phyloP scores from a whole-genome alignment of 768 basidiomycete genomes.

The Gymnopilus dilepis region DNA sequence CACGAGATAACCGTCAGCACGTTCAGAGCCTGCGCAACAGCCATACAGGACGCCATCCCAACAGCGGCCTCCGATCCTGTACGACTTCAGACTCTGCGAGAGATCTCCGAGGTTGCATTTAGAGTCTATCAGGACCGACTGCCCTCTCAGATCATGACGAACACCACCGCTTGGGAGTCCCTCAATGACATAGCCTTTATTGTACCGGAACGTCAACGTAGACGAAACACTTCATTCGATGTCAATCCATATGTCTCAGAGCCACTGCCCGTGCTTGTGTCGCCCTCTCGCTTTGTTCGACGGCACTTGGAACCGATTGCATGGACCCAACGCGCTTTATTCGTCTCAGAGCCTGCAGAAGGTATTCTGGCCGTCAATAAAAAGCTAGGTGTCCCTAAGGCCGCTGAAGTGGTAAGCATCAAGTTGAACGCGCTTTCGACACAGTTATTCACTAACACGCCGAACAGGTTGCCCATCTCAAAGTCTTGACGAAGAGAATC shows the following conservation, averaged over 20 bases:
- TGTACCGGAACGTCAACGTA: slow-evolving; percentile 29
- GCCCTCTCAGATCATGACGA: slow-evolving; percentile 14
- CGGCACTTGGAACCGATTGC: slow-evolving; percentile 25
- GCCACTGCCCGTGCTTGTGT: slow-evolving; percentile 13
- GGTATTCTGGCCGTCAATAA: slow-evolving; percentile 20
- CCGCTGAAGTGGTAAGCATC: slow-evolving; percentile 30
- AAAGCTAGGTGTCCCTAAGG: slow-evolving; percentile 24
- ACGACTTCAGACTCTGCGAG: background rate
- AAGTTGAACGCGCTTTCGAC: background rate
- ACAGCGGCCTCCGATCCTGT: background rate
- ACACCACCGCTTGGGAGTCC: background rate
- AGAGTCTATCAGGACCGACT: slow-evolving; percentile 6
- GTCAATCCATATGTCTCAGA: slow-evolving; percentile 6
- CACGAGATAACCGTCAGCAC: slow-evolving; percentile 8
- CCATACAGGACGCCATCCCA: slow-evolving; percentile 1
- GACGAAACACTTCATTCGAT: slow-evolving; percentile 17
- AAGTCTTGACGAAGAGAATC: slow-evolving; percentile 21
- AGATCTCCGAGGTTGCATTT: slow-evolving; percentile 8
- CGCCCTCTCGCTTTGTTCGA: slow-evolving; percentile 24
- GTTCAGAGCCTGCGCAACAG: slow-evolving; percentile 14
- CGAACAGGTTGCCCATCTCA: slow-evolving; percentile 21
- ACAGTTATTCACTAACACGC: background rate
- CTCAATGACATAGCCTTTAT: slow-evolving; percentile 45
- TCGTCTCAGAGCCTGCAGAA: slow-evolving; percentile 18
- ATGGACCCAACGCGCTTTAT: slow-evolving; percentile 30